Evolutionary conservation across 495 filamentous ascomycete species (phyloP), one percentile per base, ranked within the genome.

Genomic region (Penicillium canescens): DNA sequence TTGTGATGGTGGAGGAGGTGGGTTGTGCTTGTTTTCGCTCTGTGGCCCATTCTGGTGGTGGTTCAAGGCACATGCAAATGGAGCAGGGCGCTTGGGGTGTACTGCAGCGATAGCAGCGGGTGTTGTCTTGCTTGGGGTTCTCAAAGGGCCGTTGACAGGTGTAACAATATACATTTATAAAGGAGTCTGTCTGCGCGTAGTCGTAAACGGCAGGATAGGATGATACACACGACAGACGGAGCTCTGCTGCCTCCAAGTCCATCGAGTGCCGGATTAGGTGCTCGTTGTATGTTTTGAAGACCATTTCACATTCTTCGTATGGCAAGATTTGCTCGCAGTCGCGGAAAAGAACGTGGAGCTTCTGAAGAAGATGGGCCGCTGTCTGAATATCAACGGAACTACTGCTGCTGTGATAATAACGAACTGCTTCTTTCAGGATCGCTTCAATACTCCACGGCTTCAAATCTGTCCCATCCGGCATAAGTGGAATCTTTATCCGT

Each of bases 141-240:
- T 78, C 75, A 42, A 71, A 78, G 14, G 75, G 72, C 21, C 70
- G 67, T 60, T 72, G 74, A 57, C 75, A 78, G 14, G 72, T 73
- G 46, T 72, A 72, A 59, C 75, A 78, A 48, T 71, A 78, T 9
- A 77, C 72, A 40, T 77, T 76, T 53, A 78, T 76, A 60, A 55
- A 73, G 6, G 63, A 71, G 52, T 74, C 71, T 34, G 59, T 77
- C 70, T 63, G 86, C 56, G 79, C 82, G 14, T 82, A 76, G 1
- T 79, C 76, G 54, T 84, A 86, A 11, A 92, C 78, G 9, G 81
- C 66, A 1, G 81, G 76, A 61, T 87, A 89, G 16, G 77, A 69
- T 61, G 83, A 44, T 60, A 80, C 79, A 54, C 83, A 88, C 24
- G 86, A 72, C 26, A 89, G 84, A 3, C 88, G 86, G 12, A 92